A percentile compares a stretch with the other conserved stretches of the same genome.
These are phyloP conservation scores for Leccinum arenicola DNA, from an alignment of 768 basidiomycete genomes.

Conservation along the genomic window DNA sequence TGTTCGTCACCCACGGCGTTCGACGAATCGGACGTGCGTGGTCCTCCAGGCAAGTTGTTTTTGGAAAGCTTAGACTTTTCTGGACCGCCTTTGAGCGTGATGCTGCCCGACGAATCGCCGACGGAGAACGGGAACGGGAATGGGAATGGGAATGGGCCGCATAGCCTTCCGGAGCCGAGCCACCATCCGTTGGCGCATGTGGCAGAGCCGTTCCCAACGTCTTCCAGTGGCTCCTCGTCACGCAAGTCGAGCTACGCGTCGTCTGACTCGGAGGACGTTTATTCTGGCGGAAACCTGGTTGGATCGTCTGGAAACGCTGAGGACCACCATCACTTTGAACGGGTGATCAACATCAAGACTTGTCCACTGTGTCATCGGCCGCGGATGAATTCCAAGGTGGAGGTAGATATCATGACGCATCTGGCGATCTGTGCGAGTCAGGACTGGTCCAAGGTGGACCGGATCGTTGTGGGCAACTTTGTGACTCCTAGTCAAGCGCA, in stretches of 20 bases:
- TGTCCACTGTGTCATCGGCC: conserved; percentile 94
- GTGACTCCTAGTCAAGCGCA: conserved; percentile 95
- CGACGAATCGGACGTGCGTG: conserved; percentile 26
- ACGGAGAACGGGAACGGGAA: conserved; percentile 12
- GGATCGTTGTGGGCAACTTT: conserved; percentile 91
- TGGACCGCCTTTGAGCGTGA: conserved; percentile 42
- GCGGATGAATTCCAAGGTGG: conserved; percentile 79
- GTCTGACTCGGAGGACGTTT: conserved; percentile 45
- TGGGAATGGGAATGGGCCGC: too few relatives aligned
- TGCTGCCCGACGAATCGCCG: conserved; percentile 30
- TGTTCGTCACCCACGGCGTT: conserved; percentile 56
- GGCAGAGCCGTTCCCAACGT: conserved; percentile 26
- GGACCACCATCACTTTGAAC: conserved; percentile 53
- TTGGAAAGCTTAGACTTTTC: conserved; percentile 63
- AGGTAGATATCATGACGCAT: conserved; percentile 94
- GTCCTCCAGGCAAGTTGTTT: conserved; percentile 37
- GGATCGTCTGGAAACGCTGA: conserved; percentile 12
- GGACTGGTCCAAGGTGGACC: conserved; percentile 88
- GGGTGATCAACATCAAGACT: conserved; percentile 92
- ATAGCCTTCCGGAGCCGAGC: conserved; percentile 34
- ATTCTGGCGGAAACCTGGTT: conserved; percentile 12
- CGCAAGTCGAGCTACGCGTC: conserved; percentile 40
- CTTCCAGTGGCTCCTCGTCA: conserved; percentile 10
- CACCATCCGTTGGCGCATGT: conserved; percentile 42
- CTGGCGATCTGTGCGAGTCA: conserved; percentile 93